Conservation (phyloP, 768 basidiomycete species). For the Imleria badia region DNA sequence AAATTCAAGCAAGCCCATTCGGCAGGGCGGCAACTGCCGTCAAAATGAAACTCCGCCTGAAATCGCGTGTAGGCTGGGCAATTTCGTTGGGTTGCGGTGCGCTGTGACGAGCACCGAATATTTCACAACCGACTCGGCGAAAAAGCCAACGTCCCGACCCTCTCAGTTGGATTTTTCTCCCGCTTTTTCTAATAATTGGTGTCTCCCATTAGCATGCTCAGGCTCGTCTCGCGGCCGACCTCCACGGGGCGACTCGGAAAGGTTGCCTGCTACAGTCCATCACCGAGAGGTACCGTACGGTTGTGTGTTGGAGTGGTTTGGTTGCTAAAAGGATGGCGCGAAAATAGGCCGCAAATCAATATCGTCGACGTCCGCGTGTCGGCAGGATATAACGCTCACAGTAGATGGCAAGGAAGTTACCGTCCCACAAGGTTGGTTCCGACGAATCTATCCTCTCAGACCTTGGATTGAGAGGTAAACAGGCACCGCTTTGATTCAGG, state of each 20-base stretch:
- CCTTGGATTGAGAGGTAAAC: constrained; percentile 9
- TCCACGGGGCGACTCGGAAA: constrained; percentile 72
- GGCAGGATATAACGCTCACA: constrained; percentile 86
- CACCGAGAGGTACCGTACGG: constrained; percentile 32
- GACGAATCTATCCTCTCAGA: background rate
- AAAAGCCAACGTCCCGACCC: constrained; percentile 12
- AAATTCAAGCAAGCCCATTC: no score
- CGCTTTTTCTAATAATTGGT: constrained; percentile 15
- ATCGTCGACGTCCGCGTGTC: constrained; percentile 61
- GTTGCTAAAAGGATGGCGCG: constrained; percentile 1
- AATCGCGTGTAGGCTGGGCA: constrained; percentile 6
- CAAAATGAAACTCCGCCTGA: constrained; percentile 21
- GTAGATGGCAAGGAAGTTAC: constrained; percentile 98
- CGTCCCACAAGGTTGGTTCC: constrained; percentile 83
- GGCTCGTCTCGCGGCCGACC: constrained; percentile 67
- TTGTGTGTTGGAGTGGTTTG: background rate
- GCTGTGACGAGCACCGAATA: constrained; percentile 42
- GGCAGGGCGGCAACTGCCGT: constrained; percentile 14
- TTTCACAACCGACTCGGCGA: constrained; percentile 9
- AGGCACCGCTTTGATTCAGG: constrained; percentile 96
- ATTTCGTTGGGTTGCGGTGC: constrained; percentile 36
- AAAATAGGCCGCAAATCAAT: constrained; percentile 57
- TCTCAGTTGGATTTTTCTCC: constrained; percentile 24
- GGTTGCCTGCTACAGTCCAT: constrained; percentile 44
- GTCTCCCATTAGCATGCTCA: constrained; percentile 50